Evolutionary conservation across 345 rosid species (phyloP), one percentile per base, ranked within the genome.

Genomic region (Camelina hispida): DNA sequence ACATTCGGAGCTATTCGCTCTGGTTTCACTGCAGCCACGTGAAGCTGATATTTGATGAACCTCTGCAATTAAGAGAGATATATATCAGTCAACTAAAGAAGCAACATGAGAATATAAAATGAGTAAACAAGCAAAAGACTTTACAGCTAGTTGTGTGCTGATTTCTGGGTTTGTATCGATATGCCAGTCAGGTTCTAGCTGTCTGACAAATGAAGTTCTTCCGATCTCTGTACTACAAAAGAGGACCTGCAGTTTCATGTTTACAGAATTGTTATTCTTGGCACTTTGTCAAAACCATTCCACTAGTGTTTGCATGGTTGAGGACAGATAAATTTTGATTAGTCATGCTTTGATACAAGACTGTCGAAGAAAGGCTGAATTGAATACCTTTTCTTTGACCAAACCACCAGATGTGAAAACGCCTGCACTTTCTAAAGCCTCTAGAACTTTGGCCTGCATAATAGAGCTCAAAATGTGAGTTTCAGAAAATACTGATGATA

Each of bases 131-230:
- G 18, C 9, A 71, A 30, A 55, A 70, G 79, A 70, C 61, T 73
- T 66, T 89, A 96, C 99, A 81, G 99, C 87, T 77, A 96, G 84
- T 68, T 90, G 99, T 43, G 88, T 79, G 68, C 80, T 73, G 64
- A 93, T 81, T 78, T 96, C 97, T 23, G 85, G 88, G 76, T 86
- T 93, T 37, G 96, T 80, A 77, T 96, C 97, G 4, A 96, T 87
- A 83, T 96, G 99, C 98, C 99, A 95, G 73, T 93, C 98, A 38
- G 99, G 99, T 78, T 92, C 99, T 61, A 95, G 91, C 63, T 95
- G 99, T 58, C 98, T 87, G 17, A 92, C 99, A 73, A 95, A 95
- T 8, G 99, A 95, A 34, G 96, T 76, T 54, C 99, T 79, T 51
- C 99, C 98, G 2, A 70, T 85, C 84, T 95, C 99, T 14, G 87